A percentile compares a stretch with the other conserved stretches of the same genome.
Evolutionary conservation across 2,329 filamentous ascomycete genomes (phyloP).

Genomic region (Pezicula rhizophila): DNA sequence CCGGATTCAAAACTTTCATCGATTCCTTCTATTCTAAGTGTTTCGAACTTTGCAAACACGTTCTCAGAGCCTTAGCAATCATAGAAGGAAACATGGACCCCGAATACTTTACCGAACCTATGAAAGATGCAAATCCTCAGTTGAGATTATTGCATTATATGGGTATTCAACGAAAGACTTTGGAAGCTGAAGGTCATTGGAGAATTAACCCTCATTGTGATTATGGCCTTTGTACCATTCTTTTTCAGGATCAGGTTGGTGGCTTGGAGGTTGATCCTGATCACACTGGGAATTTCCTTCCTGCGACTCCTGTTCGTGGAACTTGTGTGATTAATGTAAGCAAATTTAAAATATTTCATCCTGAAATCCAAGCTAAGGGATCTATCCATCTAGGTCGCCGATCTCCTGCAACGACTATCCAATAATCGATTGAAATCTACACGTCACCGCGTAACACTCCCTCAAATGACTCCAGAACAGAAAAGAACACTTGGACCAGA

Average conservation of each 20-base stretch:
- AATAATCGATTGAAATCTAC: constrained; percentile 9
- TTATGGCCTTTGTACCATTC: constrained; percentile 9
- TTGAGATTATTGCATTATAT: constrained; percentile 12
- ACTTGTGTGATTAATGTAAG: constrained; percentile 11
- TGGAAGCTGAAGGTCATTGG: constrained; percentile 4
- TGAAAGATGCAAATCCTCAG: constrained; percentile 1
- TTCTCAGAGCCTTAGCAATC: background rate
- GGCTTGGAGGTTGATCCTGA: constrained; percentile 18
- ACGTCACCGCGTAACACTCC: constrained; percentile 7
- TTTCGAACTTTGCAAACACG: background rate
- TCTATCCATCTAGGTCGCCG: background rate
- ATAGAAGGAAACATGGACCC: background rate
- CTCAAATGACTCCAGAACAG: background rate
- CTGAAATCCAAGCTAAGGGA: too few relatives aligned
- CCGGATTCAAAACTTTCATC: background rate
- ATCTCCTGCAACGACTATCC: constrained; percentile 6
- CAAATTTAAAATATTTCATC: too few relatives aligned
- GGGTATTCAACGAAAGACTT: constrained; percentile 5
- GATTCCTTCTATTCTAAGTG: constrained; percentile 1
- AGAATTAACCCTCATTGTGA: constrained; percentile 12
- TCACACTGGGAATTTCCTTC: constrained; percentile 7
- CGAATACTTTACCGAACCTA: background rate
- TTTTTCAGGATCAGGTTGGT: constrained; percentile 29
- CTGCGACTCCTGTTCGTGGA: constrained; percentile 4
- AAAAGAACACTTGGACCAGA: background rate